phyloP scores from a whole-genome alignment of 805 yeast genomes.

The Saccharomycopsis sp. region DNA sequence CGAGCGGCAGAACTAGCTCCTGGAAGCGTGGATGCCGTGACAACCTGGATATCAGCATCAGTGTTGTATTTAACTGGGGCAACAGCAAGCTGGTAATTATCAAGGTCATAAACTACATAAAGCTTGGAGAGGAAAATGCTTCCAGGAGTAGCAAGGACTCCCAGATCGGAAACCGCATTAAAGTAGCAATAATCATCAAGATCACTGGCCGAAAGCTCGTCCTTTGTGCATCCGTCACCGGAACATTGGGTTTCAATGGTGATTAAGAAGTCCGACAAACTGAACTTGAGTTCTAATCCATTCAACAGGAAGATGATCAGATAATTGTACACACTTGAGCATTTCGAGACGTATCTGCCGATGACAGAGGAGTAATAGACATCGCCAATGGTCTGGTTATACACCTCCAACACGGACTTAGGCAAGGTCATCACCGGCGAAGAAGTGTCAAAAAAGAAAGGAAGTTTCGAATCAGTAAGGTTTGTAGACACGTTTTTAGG shows the following conservation, averaged over 20 bases:
- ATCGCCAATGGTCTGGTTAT: not conserved
- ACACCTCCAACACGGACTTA: not conserved
- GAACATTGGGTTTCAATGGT: not conserved
- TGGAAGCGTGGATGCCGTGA: slow-evolving; percentile 37
- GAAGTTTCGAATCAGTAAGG: not conserved
- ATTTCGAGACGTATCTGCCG: not conserved
- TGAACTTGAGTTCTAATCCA: not conserved
- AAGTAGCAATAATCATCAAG: not conserved
- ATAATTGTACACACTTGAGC: not conserved
- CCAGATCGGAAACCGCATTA: not conserved
- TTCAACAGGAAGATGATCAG: not conserved
- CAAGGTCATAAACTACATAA: slow-evolving; percentile 51
- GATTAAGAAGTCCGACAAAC: not conserved
- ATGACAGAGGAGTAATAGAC: not conserved
- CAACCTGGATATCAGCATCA: slow-evolving; percentile 23
- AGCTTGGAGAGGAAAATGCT: not conserved
- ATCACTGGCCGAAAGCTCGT: not conserved
- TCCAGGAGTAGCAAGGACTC: not conserved
- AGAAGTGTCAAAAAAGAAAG: not conserved
- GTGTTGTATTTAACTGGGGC: slow-evolving; percentile 34
- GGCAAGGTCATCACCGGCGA: not conserved
- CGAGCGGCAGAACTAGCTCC: slow-evolving; percentile 41
- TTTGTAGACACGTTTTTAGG: not conserved
- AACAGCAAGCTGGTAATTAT: slow-evolving; percentile 35
- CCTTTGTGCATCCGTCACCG: not conserved